Percentiles rank a stretch among this genome's conserved stretches.
Conservation (phyloP, 116 monocot species). For the Posidonia oceanica region DNA sequence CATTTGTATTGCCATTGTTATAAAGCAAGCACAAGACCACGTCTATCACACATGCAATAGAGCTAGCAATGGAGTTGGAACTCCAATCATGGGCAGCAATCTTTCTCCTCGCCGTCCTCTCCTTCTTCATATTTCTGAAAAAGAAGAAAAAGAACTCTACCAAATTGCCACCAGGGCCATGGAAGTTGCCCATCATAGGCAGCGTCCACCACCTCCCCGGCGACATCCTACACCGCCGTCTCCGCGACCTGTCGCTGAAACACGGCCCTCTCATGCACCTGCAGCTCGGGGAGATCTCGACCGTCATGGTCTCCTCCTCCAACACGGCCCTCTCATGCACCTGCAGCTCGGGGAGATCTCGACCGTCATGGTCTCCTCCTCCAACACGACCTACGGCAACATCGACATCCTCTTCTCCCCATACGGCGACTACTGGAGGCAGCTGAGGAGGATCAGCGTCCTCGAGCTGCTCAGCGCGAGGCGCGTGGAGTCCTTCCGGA, state of each 20-base stretch:
- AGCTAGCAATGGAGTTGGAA: too few species aligned
- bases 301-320: slow-evolving; percentile 8
- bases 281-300: slow-evolving; percentile 11
- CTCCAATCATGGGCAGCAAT: too few species aligned
- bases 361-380: slow-evolving; percentile 9
- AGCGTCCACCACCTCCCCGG: slow-evolving; percentile 17
- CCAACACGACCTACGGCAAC: slow-evolving; percentile 3
- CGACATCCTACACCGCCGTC: not conserved
- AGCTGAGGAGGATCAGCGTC: slow-evolving; percentile 11
- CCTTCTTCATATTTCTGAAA: too few species aligned
- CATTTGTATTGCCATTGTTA: too few species aligned
- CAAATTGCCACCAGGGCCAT: slow-evolving; percentile 17
- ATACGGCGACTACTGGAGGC: slow-evolving; percentile 22
- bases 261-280: slow-evolving; percentile 26
- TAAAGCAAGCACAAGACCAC: too few species aligned
- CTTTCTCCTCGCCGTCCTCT: too few species aligned
- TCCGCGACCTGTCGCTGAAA: slow-evolving; percentile 3
- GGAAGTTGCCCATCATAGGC: slow-evolving; percentile 20
- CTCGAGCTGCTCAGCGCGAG: slow-evolving; percentile 10
- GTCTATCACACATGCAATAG: too few species aligned
- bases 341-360: slow-evolving; percentile 19
- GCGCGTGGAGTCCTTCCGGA: not conserved
- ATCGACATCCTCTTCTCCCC: slow-evolving; percentile 9
- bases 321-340: slow-evolving; percentile 15
- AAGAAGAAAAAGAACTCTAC: not conserved